Evolutionary conservation across 208 protist species (phyloP).

Genomic region (Leishmania mexicana): DNA sequence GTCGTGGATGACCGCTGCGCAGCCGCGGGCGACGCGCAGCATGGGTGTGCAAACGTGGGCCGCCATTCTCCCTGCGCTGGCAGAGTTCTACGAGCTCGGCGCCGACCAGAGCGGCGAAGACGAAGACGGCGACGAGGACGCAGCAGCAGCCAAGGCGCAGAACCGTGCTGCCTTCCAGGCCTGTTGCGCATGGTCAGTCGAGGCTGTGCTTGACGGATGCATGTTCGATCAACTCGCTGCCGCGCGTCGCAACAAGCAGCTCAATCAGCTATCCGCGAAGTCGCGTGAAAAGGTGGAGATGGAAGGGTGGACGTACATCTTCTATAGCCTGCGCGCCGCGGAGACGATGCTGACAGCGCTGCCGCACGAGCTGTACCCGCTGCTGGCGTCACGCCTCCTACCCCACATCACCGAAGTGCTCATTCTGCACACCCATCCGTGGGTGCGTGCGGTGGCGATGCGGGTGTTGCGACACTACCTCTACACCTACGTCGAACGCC

Average conservation of each 20-base stretch:
- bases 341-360: constrained; percentile 61
- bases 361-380: constrained; percentile 54
- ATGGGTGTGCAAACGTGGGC: constrained; percentile 82
- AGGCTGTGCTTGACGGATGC: constrained; percentile 58
- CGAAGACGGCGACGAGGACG: constrained; percentile 17
- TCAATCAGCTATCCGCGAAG: constrained; percentile 35
- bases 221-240: constrained; percentile 61
- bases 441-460: constrained; percentile 76
- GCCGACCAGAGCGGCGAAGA: constrained; percentile 2
- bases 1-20: constrained; percentile 48
- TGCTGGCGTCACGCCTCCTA: constrained; percentile 44
- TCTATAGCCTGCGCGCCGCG: constrained; percentile 78
- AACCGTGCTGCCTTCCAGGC: constrained; percentile 45
- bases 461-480: constrained; percentile 79
- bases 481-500: constrained; percentile 71
- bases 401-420: constrained; percentile 47
- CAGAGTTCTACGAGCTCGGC: constrained; percentile 27
- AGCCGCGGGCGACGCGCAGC: constrained; percentile 48
- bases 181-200: constrained; percentile 70
- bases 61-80: constrained; percentile 56
- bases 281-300: constrained; percentile 63
- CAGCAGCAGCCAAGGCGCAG: constrained; percentile 19
- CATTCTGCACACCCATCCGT: constrained; percentile 80
- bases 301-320: constrained; percentile 77
- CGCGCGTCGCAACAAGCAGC: constrained; percentile 28